Conservation (phyloP, 1,284 basidiomycete genomes). For the Puccinia coronata region DNA sequence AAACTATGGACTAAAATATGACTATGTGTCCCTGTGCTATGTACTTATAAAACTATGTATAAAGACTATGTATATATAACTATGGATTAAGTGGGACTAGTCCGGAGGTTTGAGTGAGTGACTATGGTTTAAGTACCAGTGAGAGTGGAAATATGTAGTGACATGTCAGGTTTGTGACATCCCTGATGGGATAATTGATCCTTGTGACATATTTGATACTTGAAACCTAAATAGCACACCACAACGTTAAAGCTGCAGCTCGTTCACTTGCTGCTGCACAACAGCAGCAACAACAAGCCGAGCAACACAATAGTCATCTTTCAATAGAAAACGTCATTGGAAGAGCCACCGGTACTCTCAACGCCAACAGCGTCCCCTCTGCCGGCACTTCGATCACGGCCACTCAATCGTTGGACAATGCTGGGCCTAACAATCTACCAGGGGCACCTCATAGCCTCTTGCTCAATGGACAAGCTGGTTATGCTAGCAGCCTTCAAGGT, state of each 20-base stretch:
- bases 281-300: constrained; percentile 9
- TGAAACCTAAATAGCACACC: too few relatives aligned
- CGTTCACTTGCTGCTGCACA: constrained; percentile 3
- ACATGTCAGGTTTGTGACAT: too few relatives aligned
- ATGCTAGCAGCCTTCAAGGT: constrained; percentile 48
- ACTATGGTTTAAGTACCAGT: too few relatives aligned
- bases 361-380: constrained; percentile 1
- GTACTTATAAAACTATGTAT: too few relatives aligned
- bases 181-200: too few relatives aligned
- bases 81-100: too few relatives aligned
- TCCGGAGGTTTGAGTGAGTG: too few relatives aligned
- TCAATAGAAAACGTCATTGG: constrained; percentile 45
- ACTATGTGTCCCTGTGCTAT: too few relatives aligned
- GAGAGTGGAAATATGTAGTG: too few relatives aligned
- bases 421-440: constrained; percentile 4
- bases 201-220: too few relatives aligned
- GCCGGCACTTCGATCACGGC: constrained; percentile 10
- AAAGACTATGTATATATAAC: too few relatives aligned
- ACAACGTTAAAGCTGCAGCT: constrained; percentile 17
- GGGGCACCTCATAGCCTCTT: constrained; percentile 25
- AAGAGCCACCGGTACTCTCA: constrained; percentile 38
- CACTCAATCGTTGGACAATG: background rate
- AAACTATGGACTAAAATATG: too few relatives aligned
- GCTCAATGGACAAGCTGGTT: constrained; percentile 44
- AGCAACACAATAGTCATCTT: constrained; percentile 17